A percentile compares a stretch with the other conserved stretches of the same genome.
These are phyloP conservation scores for Taxawa tesnikishii DNA, from an alignment of 2,329 filamentous ascomycete genomes.

Conservation along the genomic window DNA sequence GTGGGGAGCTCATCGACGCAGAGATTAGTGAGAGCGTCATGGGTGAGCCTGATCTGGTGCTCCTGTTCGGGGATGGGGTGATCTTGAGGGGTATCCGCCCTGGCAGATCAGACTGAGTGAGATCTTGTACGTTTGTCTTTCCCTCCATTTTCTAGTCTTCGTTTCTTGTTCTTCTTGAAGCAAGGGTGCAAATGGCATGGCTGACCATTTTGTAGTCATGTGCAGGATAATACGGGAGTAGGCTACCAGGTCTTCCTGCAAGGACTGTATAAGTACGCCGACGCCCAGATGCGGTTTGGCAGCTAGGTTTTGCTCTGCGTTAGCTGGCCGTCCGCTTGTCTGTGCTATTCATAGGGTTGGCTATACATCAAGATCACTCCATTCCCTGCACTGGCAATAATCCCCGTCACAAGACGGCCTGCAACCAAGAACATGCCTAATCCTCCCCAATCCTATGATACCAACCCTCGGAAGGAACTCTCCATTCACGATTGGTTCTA, in stretches of 20 bases:
- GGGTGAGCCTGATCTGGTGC: slow-evolving; percentile 76
- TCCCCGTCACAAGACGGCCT: no score
- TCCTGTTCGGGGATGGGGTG: slow-evolving; percentile 75
- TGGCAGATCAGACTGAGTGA: slow-evolving; percentile 94
- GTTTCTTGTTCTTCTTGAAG: no score
- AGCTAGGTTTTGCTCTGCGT: slow-evolving; percentile 25
- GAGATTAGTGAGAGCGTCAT: slow-evolving; percentile 72
- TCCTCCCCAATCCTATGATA: no score
- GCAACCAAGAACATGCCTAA: no score
- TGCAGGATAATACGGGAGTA: slow-evolving; percentile 66
- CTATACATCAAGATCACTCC: no score
- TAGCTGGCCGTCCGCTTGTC: no score
- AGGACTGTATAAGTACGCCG: slow-evolving; percentile 71
- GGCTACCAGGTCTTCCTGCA: slow-evolving; percentile 90
- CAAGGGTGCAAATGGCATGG: no score
- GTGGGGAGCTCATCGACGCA: slow-evolving; percentile 72
- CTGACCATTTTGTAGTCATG: slow-evolving; percentile 18
- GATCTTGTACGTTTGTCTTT: slow-evolving; percentile 54
- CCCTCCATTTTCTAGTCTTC: no score
- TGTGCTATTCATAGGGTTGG: no score
- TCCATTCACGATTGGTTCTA: no score
- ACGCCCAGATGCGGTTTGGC: slow-evolving; percentile 80
- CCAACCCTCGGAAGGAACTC: no score
- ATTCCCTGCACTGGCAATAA: no score
- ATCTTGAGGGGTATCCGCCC: slow-evolving; percentile 83